These are phyloP conservation scores for Alternaria sp. DNA, from an alignment of 2,329 filamentous ascomycete species.

Conservation along the genomic window DNA sequence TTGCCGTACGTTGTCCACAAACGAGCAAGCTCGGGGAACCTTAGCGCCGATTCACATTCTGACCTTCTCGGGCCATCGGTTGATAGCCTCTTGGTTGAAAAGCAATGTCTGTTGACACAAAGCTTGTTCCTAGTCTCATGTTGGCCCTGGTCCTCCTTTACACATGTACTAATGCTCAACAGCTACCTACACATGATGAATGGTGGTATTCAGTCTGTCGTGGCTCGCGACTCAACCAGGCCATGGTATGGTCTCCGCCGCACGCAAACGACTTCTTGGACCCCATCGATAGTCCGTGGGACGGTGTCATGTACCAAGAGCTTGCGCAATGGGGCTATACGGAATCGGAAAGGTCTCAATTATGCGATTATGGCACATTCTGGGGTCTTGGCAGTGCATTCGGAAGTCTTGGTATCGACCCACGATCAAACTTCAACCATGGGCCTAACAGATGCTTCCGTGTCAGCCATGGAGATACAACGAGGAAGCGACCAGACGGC, in stretches of 20 bases:
- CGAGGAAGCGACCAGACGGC: neutral
- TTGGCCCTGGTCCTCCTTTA: neutral
- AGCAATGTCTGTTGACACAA: neutral
- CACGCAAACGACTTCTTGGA: neutral
- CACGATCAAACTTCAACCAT: neutral
- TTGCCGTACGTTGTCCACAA: neutral
- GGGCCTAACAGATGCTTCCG: conserved; percentile 3
- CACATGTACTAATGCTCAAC: neutral
- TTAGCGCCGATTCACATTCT: neutral
- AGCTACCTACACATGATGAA: neutral
- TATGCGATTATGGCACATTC: conserved; percentile 2
- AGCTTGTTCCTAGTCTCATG: neutral
- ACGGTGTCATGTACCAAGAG: neutral
- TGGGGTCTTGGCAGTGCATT: conserved; percentile 5
- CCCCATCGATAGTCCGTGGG: neutral
- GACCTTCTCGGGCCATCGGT: neutral
- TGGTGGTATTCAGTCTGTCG: neutral
- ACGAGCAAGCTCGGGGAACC: neutral
- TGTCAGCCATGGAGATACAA: neutral
- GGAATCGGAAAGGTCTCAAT: neutral
- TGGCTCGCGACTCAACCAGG: neutral
- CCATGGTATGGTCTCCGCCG: neutral
- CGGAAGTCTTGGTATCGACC: neutral
- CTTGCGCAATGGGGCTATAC: conserved; percentile 3
- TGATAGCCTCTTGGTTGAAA: neutral